A percentile compares a stretch with the other conserved stretches of the same genome.
Conservation (phyloP, 257 asterid species). For the Lithospermum erythrorhizon region DNA sequence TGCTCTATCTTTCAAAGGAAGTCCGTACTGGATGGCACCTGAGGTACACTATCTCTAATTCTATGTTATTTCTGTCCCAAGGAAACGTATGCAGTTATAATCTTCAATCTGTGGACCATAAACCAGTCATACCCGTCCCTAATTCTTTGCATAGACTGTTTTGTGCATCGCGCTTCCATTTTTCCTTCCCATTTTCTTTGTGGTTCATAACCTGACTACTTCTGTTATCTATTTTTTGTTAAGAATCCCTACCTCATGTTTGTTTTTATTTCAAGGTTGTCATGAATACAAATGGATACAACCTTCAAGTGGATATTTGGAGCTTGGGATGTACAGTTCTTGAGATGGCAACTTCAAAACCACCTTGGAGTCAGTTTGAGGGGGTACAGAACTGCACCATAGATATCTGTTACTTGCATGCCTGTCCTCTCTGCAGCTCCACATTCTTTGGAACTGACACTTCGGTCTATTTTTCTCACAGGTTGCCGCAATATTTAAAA, state of each 20-base stretch:
- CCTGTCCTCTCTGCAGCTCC: background rate
- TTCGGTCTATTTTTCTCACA: slow-evolving; percentile 18
- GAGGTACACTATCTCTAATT: slow-evolving; percentile 49
- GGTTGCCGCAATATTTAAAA: slow-evolving; percentile 98
- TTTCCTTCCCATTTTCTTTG: too few species aligned
- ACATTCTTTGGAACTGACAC: background rate
- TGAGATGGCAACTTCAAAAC: slow-evolving; percentile 87
- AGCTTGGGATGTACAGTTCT: slow-evolving; percentile 96
- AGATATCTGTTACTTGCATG: background rate
- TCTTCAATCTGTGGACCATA: too few species aligned
- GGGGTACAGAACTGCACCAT: slow-evolving; percentile 39
- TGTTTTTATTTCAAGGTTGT: slow-evolving; percentile 49
- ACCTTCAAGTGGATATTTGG: slow-evolving; percentile 91
- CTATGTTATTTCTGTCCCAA: slow-evolving; percentile 2
- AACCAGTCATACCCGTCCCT: too few species aligned
- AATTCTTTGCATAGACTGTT: background rate
- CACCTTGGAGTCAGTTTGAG: slow-evolving; percentile 98
- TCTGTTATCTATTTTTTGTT: background rate
- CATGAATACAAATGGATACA: slow-evolving; percentile 75
- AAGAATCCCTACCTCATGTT: background rate
- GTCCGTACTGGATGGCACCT: slow-evolving; percentile 99
- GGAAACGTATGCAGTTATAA: background rate
- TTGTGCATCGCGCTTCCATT: too few species aligned
- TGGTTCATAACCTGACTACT: background rate
- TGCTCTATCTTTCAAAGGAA: slow-evolving; percentile 87